phyloP scores from a whole-genome alignment of 1,139 yeast species.

The Hyphopichia khmerensis region DNA sequence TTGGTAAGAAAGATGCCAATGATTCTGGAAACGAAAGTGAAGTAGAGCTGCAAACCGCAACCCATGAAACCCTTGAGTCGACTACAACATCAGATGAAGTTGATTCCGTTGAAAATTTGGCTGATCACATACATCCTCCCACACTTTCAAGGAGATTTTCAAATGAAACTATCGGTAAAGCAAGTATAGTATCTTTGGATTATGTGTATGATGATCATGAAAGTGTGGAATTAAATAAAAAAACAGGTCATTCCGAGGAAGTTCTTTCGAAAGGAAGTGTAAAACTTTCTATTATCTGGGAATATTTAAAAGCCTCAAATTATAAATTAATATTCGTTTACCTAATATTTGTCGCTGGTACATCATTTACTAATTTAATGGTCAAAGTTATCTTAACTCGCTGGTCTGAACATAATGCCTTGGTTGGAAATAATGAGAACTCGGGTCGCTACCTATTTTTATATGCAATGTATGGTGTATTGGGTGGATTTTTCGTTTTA shows the following conservation, averaged over 20 bases:
- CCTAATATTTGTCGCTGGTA: constrained; percentile 15
- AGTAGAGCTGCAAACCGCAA: not conserved
- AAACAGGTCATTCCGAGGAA: constrained; percentile 22
- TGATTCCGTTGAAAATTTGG: not conserved
- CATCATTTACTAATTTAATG: constrained; percentile 15
- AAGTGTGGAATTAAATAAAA: constrained; percentile 9
- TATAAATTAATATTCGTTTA: constrained; percentile 21
- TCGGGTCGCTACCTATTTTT: constrained; percentile 17
- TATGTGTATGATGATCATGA: constrained; percentile 15
- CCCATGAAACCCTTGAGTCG: no score
- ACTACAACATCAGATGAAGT: not conserved
- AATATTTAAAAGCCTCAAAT: constrained; percentile 27
- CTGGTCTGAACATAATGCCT: constrained; percentile 26
- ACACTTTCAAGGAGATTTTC: not conserved
- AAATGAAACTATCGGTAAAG: constrained; percentile 5
- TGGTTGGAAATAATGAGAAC: constrained; percentile 17
- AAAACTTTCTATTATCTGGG: constrained; percentile 20
- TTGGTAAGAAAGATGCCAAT: constrained; percentile 8
- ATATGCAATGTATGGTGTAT: constrained; percentile 20
- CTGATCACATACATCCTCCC: not conserved
- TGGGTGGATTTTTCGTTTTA: constrained; percentile 22
- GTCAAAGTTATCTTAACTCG: constrained; percentile 23
- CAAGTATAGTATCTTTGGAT: constrained; percentile 15
- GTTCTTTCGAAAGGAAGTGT: constrained; percentile 23
- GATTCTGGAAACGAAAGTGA: not conserved